These are phyloP conservation scores for Picochlorum sp. DNA, from an alignment of 139 green algal species.

Conservation along the genomic window DNA sequence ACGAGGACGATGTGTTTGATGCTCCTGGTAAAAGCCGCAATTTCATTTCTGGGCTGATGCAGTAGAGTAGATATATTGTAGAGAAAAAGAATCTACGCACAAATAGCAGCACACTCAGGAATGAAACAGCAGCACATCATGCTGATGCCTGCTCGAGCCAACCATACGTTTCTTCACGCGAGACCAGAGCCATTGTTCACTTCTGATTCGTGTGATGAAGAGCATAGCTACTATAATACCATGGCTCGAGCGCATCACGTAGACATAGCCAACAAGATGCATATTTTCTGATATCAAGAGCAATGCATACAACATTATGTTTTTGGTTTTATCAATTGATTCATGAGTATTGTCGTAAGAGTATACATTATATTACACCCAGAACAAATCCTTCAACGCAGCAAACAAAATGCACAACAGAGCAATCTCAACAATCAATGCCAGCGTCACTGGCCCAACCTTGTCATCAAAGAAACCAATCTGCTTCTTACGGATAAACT, in stretches of 20 bases:
- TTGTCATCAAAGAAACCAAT: slow-evolving; percentile 76
- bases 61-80: neutral
- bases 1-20: neutral
- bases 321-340: no score
- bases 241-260: neutral
- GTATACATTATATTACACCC: slow-evolving; percentile 1
- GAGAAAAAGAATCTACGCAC: no score
- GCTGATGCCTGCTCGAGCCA: no score
- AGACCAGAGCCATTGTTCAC: no score
- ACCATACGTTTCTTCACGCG: no score
- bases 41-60: slow-evolving; percentile 5
- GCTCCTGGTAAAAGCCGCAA: slow-evolving; percentile 3
- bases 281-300: neutral
- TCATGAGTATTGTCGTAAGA: neutral
- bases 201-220: no score
- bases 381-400: slow-evolving; percentile 22
- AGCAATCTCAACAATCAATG: slow-evolving; percentile 48
- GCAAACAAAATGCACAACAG: slow-evolving; percentile 58
- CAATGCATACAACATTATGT: neutral
- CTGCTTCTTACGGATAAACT: slow-evolving; percentile 70
- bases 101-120: no score
- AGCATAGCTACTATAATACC: no score
- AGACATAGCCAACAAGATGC: neutral
- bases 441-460: slow-evolving; percentile 58
- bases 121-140: no score